Evolutionary conservation across 2,329 filamentous ascomycete genomes (phyloP).

Genomic region (Microcyclospora tardicrescens): DNA sequence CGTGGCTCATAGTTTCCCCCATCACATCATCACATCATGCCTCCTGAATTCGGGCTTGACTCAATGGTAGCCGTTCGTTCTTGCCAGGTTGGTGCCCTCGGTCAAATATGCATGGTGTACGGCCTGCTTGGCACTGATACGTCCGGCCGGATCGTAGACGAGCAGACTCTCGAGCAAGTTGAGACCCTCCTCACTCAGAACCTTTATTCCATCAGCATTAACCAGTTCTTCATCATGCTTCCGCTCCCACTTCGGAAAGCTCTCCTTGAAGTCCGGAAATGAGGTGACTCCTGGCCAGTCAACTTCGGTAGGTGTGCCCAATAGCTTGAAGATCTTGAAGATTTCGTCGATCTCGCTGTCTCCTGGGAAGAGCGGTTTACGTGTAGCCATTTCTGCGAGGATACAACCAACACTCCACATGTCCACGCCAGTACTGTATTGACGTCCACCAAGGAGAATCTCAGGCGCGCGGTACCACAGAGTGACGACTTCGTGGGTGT

Average conservation of each 20-base stretch:
- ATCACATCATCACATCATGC: too few species aligned
- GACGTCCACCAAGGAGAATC: conserved; percentile 77
- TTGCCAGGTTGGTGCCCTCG: conserved; percentile 9
- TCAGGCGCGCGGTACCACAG: conserved; percentile 88
- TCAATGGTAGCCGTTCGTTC: conserved; percentile 14
- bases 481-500: conserved; percentile 90
- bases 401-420: conserved; percentile 96
- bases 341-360: conserved; percentile 91
- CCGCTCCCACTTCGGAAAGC: conserved; percentile 81
- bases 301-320: conserved; percentile 72
- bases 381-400: conserved; percentile 92
- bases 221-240: conserved; percentile 55
- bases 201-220: conserved; percentile 35
- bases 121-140: conserved; percentile 80
- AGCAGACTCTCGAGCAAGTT: conserved; percentile 60
- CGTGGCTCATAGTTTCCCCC: too few species aligned
- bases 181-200: conserved; percentile 57
- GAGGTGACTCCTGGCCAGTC: conserved; percentile 87
- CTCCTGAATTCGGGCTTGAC: neutral
- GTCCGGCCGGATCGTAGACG: conserved; percentile 73
- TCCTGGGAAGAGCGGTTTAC: conserved; percentile 82
- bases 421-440: conserved; percentile 88
- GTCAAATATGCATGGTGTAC: conserved; percentile 72
- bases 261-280: conserved; percentile 85
- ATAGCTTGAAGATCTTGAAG: conserved; percentile 75